Evolutionary conservation across 192 early-diverging fungal genomes (phyloP), one percentile per base, ranked within the genome.

Genomic region (Mortierella hygrophila): DNA sequence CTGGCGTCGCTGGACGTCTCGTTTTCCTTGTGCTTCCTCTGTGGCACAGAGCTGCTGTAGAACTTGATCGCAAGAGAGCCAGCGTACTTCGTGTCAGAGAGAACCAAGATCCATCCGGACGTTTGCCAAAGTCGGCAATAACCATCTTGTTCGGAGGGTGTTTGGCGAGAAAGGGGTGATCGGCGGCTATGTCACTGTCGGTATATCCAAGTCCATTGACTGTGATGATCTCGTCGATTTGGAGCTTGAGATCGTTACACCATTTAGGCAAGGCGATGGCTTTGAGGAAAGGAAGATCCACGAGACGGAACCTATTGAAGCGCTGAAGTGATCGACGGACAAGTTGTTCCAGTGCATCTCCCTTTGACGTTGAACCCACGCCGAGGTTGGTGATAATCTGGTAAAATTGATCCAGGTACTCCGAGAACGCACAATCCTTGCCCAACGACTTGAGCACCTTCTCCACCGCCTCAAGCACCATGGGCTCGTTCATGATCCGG

Each of bases 261-360:
- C 79, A 85, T 15, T 9, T 55, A 18, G 83, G 83, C 32, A 80
- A 44, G 13, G 2, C 7, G 57, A 77, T 32, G 47, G 26, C 75
- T 69, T 77, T 15, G 54, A 85, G 78, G 55, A 80, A 85, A 73
- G 83, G 74, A 44, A 85, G 83, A 69, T 85, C 83, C 1, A 41
- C 65, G 35, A 83, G 69, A 84, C 35, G 49, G 52, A 29, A 71
- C 1, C 72, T 52, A 57, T 78, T 84, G 55, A 79, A 84, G 72
- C 78, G 74, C 54, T 72, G 83, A n/a, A 85, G 78, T 23, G 74
- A 80, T 35, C 55, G 73, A 46, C 75, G 78, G 57, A 85, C 74
- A 38, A 85, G 83, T 23, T 8, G 83, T 23, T 79, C 77, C 18
- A 83, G 68, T 3, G 76, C 76, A 4, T 16, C 38, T 9, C 75